Evolutionary conservation across 2,329 filamentous ascomycete species (phyloP).

Genomic region (Talaromyces verruculosus): DNA sequence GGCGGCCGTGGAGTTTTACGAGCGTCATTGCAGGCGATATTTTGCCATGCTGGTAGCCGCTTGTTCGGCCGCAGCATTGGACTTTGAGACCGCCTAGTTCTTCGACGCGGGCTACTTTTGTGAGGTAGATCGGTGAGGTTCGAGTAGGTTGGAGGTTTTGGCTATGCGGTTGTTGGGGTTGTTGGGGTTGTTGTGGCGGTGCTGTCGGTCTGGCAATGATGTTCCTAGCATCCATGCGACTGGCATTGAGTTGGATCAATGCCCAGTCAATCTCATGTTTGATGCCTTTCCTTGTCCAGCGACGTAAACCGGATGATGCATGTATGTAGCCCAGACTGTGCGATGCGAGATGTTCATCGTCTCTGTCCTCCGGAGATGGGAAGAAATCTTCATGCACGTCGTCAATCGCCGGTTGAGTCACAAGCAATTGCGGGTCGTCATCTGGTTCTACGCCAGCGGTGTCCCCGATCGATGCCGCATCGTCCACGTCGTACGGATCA

Average conservation of each 20-base stretch:
- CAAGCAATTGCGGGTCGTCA: slow-evolving; percentile 72
- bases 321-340: slow-evolving; percentile 81
- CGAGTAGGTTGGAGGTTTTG: slow-evolving; percentile 48
- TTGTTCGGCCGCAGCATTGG: slow-evolving; percentile 85
- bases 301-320: slow-evolving; percentile 83
- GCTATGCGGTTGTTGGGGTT: slow-evolving; percentile 21
- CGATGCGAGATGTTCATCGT: slow-evolving; percentile 77
- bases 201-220: slow-evolving; percentile 49
- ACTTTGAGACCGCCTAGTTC: slow-evolving; percentile 72
- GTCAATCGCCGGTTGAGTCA: slow-evolving; percentile 90
- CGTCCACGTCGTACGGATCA: slow-evolving; percentile 55
- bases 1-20: slow-evolving; percentile 83
- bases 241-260: slow-evolving; percentile 73
- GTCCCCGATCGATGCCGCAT: slow-evolving; percentile 64
- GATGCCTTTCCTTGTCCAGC: slow-evolving; percentile 68
- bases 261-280: slow-evolving; percentile 96
- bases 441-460: slow-evolving; percentile 74
- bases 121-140: slow-evolving; percentile 49
- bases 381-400: slow-evolving; percentile 83
- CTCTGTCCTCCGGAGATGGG: slow-evolving; percentile 70
- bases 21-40: slow-evolving; percentile 77
- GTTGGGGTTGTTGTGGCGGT: background rate
- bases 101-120: slow-evolving; percentile 56
- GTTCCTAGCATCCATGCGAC: slow-evolving; percentile 71
- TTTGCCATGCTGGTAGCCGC: slow-evolving; percentile 74